Evolutionary conservation across 495 filamentous ascomycete species (phyloP).

Genomic region (Penicillium maclennaniae): DNA sequence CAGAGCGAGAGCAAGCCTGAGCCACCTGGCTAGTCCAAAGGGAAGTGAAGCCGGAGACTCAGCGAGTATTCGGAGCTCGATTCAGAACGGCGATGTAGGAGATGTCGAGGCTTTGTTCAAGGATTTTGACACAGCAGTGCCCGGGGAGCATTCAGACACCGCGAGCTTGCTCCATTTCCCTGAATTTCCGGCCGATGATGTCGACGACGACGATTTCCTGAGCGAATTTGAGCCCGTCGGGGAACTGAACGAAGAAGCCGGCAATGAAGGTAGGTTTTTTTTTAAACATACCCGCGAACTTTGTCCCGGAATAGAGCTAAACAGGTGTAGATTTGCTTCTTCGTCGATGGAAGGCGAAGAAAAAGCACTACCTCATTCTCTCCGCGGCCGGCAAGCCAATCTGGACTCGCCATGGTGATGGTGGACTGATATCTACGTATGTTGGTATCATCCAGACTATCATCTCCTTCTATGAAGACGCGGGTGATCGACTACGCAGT

Average conservation of each 20-base stretch:
- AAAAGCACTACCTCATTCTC: conserved; percentile 95
- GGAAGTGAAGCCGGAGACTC: conserved; percentile 70
- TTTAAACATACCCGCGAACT: not conserved
- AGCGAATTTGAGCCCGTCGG: conserved; percentile 77
- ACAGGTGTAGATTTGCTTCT: conserved; percentile 56
- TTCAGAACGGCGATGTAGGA: conserved; percentile 66
- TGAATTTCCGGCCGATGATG: conserved; percentile 51
- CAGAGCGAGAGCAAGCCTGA: conserved; percentile 41
- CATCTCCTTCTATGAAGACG: conserved; percentile 89
- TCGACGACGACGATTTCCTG: conserved; percentile 57
- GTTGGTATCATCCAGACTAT: conserved; percentile 97
- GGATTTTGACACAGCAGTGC: conserved; percentile 48
- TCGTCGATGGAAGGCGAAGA: conserved; percentile 73
- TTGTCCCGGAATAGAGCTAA: conserved; percentile 2
- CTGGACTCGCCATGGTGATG: conserved; percentile 89
- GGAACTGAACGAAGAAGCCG: conserved; percentile 54
- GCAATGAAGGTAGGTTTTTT: conserved; percentile 59
- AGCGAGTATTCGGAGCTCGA: conserved; percentile 78
- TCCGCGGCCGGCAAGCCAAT: conserved; percentile 98
- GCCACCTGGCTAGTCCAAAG: conserved; percentile 43
- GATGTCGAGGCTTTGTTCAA: conserved; percentile 83
- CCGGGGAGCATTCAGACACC: conserved; percentile 20
- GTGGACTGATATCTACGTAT: conserved; percentile 81
- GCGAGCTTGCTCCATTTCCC: conserved; percentile 42
- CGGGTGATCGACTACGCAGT: conserved; percentile 66